Conservation (phyloP, 2,329 filamentous ascomycete species). For the Neonectria coccinea region DNA sequence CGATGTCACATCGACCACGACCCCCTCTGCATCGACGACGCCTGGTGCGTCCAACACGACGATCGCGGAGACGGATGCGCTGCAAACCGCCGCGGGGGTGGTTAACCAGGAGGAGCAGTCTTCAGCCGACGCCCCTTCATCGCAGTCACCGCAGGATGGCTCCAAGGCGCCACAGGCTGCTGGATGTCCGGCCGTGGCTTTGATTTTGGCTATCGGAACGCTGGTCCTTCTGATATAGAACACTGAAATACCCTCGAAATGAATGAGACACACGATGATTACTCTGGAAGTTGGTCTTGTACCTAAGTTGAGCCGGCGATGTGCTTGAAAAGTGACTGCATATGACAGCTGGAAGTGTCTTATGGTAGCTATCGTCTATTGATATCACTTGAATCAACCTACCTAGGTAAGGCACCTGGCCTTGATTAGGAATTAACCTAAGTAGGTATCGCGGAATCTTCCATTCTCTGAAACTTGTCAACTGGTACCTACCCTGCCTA, state of each 20-base stretch:
- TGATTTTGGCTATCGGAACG: conserved; percentile 19
- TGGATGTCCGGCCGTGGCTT: conserved; percentile 16
- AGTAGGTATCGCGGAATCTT: neutral
- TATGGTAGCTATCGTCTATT: too few species aligned
- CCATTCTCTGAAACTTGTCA: neutral
- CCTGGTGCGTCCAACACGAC: conserved; percentile 8
- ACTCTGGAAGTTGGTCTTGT: neutral
- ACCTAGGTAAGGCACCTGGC: too few species aligned
- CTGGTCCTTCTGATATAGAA: conserved; percentile 18
- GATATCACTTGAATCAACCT: too few species aligned
- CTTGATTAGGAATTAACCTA: too few species aligned
- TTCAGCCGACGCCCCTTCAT: conserved; percentile 11
- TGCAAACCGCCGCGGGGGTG: neutral
- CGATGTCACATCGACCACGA: neutral
- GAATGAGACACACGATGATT: neutral
- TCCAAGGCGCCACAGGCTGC: conserved; percentile 13
- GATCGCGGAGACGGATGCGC: neutral
- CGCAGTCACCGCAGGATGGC: conserved; percentile 6
- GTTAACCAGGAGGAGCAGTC: conserved; percentile 2
- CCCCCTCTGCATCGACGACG: conserved; percentile 4
- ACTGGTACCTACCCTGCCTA: neutral
- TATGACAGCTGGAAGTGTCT: too few species aligned
- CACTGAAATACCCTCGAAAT: neutral
- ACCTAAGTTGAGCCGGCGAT: neutral
- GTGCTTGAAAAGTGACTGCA: too few species aligned